phyloP scores from a whole-genome alignment of 768 basidiomycete genomes.

The Vararia minispora region DNA sequence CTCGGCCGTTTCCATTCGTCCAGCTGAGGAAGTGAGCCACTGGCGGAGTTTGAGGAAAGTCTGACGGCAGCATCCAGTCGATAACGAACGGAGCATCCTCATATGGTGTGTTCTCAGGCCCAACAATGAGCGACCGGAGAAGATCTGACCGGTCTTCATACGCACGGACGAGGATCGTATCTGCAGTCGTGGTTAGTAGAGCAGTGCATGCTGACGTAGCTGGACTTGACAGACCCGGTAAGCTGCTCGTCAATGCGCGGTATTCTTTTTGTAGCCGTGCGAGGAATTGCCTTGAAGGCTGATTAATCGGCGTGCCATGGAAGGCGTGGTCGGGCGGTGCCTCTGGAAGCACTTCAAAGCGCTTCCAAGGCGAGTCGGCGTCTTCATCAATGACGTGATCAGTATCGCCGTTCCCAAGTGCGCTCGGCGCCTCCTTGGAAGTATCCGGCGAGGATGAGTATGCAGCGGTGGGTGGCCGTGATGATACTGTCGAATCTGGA shows the following conservation, averaged over 20 bases:
- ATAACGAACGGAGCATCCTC: slow-evolving; percentile 92
- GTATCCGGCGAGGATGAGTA: slow-evolving; percentile 18
- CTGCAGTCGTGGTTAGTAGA: slow-evolving; percentile 25
- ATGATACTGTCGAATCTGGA: slow-evolving; percentile 11
- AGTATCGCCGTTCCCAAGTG: slow-evolving; percentile 17
- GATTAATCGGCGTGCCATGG: slow-evolving; percentile 43
- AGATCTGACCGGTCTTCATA: slow-evolving; percentile 88
- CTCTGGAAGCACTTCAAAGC: slow-evolving; percentile 69
- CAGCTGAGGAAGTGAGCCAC: slow-evolving; percentile 86
- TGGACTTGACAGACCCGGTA: slow-evolving; percentile 53
- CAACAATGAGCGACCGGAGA: slow-evolving; percentile 80
- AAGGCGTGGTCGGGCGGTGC: slow-evolving; percentile 82
- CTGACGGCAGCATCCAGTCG: slow-evolving; percentile 82
- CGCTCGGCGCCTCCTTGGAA: slow-evolving; percentile 18
- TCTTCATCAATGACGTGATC: slow-evolving; percentile 18
- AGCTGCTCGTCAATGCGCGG: slow-evolving; percentile 59
- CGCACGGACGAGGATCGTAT: slow-evolving; percentile 79
- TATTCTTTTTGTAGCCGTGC: slow-evolving; percentile 77
- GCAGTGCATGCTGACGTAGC: not conserved
- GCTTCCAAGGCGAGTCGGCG: slow-evolving; percentile 49
- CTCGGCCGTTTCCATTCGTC: slow-evolving; percentile 90
- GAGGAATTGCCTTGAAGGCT: slow-evolving; percentile 65
- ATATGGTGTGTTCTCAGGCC: slow-evolving; percentile 92
- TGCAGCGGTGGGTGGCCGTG: slow-evolving; percentile 11
- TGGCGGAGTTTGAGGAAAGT: slow-evolving; percentile 76